These are phyloP conservation scores for Dacryopinax primogenitus DNA, from an alignment of 768 basidiomycete species.

Conservation along the genomic window DNA sequence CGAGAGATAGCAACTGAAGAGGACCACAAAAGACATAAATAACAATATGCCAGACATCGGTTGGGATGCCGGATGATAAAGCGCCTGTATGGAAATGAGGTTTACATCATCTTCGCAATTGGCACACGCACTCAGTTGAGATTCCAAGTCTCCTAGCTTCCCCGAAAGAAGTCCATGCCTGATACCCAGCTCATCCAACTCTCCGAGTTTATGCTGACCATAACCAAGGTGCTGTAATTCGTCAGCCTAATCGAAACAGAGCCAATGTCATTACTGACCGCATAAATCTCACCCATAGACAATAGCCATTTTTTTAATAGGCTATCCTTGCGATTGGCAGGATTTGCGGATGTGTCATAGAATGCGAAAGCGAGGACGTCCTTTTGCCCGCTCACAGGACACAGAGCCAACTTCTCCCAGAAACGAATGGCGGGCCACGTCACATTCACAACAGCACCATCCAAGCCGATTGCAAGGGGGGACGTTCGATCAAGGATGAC, in stretches of 20 bases:
- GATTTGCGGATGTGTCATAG: conserved; percentile 39
- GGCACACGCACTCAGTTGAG: conserved; percentile 37
- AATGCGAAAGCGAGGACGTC: conserved; percentile 55
- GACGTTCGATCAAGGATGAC: conserved; percentile 38
- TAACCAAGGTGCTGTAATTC: conserved; percentile 7
- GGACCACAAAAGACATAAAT: conserved; percentile 59
- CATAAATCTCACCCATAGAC: conserved; percentile 41
- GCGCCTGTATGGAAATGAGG: conserved; percentile 29
- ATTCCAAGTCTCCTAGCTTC: background rate
- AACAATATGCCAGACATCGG: conserved; percentile 35
- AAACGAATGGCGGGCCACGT: conserved; percentile 60
- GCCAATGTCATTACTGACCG: conserved; percentile 32
- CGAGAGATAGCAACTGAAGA: conserved; percentile 29
- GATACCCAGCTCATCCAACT: background rate
- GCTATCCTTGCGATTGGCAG: conserved; percentile 34
- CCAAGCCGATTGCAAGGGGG: conserved; percentile 48
- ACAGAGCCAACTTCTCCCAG: conserved; percentile 73
- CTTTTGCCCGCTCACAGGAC: conserved; percentile 58
- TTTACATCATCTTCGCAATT: conserved; percentile 32
- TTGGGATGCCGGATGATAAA: conserved; percentile 37
- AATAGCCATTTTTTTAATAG: conserved; percentile 50
- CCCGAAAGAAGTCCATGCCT: background rate
- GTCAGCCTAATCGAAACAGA: conserved; percentile 7
- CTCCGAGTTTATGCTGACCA: background rate
- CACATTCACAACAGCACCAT: conserved; percentile 54